Conservation (phyloP, 805 yeast species). For the Yarrowia deformans region DNA sequence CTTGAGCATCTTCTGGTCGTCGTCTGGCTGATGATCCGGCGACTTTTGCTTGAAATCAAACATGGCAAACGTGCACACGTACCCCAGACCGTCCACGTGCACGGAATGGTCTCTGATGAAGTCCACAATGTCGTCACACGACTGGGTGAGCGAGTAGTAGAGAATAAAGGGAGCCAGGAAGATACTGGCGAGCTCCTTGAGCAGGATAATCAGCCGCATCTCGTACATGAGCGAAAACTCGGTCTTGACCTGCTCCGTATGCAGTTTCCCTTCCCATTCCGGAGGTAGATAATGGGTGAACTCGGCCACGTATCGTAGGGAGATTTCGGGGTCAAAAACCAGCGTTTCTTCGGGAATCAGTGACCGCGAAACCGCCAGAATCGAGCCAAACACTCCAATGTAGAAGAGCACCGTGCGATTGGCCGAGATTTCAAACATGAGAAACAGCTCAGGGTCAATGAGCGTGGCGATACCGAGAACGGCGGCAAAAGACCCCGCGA, state of each 20-base stretch:
- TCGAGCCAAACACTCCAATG: constrained; percentile 84
- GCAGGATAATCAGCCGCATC: constrained; percentile 69
- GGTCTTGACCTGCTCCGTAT: constrained; percentile 80
- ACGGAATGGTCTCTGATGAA: constrained; percentile 89
- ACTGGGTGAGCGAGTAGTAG: constrained; percentile 79
- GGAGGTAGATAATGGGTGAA: constrained; percentile 90
- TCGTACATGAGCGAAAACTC: constrained; percentile 84
- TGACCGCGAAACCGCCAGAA: constrained; percentile 83
- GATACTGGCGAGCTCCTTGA: constrained; percentile 82
- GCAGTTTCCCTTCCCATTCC: constrained; percentile 85
- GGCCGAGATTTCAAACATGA: constrained; percentile 85
- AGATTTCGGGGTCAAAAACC: constrained; percentile 92
- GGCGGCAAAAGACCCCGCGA: constrained; percentile 89
- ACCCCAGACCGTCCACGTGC: constrained; percentile 93
- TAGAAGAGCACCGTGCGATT: constrained; percentile 86
- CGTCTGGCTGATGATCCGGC: constrained; percentile 40
- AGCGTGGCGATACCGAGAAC: constrained; percentile 78
- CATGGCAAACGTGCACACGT: constrained; percentile 93
- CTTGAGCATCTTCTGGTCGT: constrained; percentile 88
- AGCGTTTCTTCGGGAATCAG: constrained; percentile 68
- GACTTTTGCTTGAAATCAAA: constrained; percentile 68
- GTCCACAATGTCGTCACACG: constrained; percentile 80
- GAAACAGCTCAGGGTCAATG: constrained; percentile 87
- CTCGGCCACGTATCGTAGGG: constrained; percentile 78
- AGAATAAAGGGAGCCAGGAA: constrained; percentile 87